Percentiles rank a stretch among this genome's conserved stretches.
These are phyloP conservation scores for Tuber brumale DNA, from an alignment of 495 filamentous ascomycete genomes.

Conservation along the genomic window DNA sequence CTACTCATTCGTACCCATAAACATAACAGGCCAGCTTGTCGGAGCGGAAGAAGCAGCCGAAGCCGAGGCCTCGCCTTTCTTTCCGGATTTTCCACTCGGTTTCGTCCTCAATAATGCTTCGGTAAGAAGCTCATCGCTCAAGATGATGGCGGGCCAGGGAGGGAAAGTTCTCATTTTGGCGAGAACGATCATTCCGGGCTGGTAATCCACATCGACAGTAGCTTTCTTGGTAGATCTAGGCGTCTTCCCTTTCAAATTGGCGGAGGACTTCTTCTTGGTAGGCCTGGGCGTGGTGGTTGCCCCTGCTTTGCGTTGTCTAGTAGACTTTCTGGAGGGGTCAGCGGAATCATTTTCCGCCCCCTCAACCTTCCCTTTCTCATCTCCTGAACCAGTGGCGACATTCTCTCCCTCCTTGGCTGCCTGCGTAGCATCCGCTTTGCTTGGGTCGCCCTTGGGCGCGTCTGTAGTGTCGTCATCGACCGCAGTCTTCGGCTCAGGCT, in stretches of 20 bases:
- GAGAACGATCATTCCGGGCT: conserved; percentile 35
- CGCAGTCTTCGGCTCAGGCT: conserved; percentile 11
- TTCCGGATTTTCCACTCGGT: conserved; percentile 23
- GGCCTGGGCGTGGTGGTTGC: conserved; percentile 23
- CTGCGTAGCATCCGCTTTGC: conserved; percentile 17
- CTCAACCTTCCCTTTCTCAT: conserved; percentile 24
- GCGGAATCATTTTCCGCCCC: conserved; percentile 29
- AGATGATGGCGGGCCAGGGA: conserved; percentile 39
- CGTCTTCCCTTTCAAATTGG: conserved; percentile 36
- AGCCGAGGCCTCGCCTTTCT: conserved; percentile 24
- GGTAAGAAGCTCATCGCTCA: conserved; percentile 38
- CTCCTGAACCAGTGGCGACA: conserved; percentile 9
- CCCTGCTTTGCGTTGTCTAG: conserved; percentile 6
- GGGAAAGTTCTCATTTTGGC: conserved; percentile 42
- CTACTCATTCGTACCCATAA: conserved; percentile 41
- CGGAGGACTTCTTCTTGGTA: conserved; percentile 37
- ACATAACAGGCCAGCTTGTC: conserved; percentile 36
- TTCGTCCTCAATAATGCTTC: conserved; percentile 31
- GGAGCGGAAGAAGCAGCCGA: conserved; percentile 3
- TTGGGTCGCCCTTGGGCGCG: conserved; percentile 33
- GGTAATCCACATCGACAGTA: conserved; percentile 32
- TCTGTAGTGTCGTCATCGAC: conserved; percentile 31
- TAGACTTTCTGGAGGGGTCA: conserved; percentile 17
- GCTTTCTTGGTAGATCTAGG: conserved; percentile 30
- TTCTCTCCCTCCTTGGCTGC: conserved; percentile 14